Evolutionary conservation across 75 land plant genomes (phyloP).

Genomic region (Azolla pinnata): DNA sequence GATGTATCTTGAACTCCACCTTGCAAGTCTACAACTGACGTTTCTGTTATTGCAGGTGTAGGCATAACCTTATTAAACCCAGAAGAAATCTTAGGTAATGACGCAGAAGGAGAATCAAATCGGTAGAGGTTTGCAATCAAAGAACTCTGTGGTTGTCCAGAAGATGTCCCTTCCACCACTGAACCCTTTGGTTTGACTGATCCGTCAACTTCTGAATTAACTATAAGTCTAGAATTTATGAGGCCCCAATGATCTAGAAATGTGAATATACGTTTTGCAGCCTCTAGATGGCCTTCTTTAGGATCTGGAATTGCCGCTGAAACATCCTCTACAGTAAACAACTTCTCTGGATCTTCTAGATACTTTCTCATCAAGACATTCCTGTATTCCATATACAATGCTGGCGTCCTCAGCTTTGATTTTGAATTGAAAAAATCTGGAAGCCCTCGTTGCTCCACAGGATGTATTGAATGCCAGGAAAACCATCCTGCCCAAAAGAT

Average conservation of each 20-base stretch:
- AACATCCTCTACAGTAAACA: constrained; percentile 48
- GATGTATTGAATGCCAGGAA: constrained; percentile 72
- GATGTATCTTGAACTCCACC: constrained; percentile 50
- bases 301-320: constrained; percentile 43
- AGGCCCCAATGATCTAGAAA: constrained; percentile 93
- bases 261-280: constrained; percentile 43
- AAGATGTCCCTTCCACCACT: constrained; percentile 8
- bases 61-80: constrained; percentile 5
- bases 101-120: constrained; percentile 44
- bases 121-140: constrained; percentile 52
- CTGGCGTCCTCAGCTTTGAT: constrained; percentile 45
- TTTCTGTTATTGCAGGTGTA: constrained; percentile 37
- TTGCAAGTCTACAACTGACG: constrained; percentile 48
- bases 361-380: constrained; percentile 71
- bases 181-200: constrained; percentile 6
- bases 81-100: constrained; percentile 13
- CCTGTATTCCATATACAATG: constrained; percentile 64
- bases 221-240: constrained; percentile 79
- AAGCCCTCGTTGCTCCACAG: constrained; percentile 52
- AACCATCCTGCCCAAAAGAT: constrained; percentile 61
- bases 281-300: constrained; percentile 38
- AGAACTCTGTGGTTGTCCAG: constrained; percentile 12
- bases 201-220: constrained; percentile 11
- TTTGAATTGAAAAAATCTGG: constrained; percentile 77
- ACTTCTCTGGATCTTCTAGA: constrained; percentile 49